Conservation (phyloP, 805 yeast species). For the Spathaspora girioi region DNA sequence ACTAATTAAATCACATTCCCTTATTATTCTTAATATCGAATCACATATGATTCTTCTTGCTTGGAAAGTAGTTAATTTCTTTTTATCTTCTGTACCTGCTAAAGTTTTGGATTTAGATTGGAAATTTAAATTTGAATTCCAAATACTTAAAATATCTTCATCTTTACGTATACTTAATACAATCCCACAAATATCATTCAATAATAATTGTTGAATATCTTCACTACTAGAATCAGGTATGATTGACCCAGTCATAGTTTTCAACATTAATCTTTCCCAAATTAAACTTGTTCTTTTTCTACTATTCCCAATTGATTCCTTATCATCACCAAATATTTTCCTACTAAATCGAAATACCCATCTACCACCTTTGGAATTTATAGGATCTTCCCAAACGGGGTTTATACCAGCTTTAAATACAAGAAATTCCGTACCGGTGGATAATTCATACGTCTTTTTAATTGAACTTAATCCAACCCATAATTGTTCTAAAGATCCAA, state of each 20-base stretch:
- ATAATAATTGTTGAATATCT: conserved; percentile 33
- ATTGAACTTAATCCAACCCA: conserved; percentile 43
- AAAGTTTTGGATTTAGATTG: conserved; percentile 18
- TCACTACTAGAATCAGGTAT: conserved; percentile 31
- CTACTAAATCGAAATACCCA: conserved; percentile 52
- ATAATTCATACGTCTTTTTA: conserved; percentile 35
- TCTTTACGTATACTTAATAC: conserved; percentile 57
- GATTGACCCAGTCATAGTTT: conserved; percentile 48
- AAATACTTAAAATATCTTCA: conserved; percentile 56
- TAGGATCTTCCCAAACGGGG: conserved; percentile 69
- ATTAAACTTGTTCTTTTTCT: conserved; percentile 38
- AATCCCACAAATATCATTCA: conserved; percentile 55
- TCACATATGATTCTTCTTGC: conserved; percentile 46
- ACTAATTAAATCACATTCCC: conserved; percentile 45
- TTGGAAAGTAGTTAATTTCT: conserved; percentile 36
- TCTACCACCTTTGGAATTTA: conserved; percentile 57
- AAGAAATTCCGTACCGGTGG: conserved; percentile 49
- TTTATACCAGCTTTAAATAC: conserved; percentile 56
- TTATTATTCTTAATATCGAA: conserved; percentile 40
- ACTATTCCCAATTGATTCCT: conserved; percentile 15
- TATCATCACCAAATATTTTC: conserved; percentile 6
- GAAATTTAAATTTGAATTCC: conserved; percentile 53
- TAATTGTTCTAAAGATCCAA: conserved; percentile 51
- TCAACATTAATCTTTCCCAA: conserved; percentile 56
- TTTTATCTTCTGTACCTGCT: conserved; percentile 22